A percentile compares a stretch with the other conserved stretches of the same genome.
Evolutionary conservation across 1,139 yeast genomes (phyloP).

Genomic region (Saccharomyces hybrid): DNA sequence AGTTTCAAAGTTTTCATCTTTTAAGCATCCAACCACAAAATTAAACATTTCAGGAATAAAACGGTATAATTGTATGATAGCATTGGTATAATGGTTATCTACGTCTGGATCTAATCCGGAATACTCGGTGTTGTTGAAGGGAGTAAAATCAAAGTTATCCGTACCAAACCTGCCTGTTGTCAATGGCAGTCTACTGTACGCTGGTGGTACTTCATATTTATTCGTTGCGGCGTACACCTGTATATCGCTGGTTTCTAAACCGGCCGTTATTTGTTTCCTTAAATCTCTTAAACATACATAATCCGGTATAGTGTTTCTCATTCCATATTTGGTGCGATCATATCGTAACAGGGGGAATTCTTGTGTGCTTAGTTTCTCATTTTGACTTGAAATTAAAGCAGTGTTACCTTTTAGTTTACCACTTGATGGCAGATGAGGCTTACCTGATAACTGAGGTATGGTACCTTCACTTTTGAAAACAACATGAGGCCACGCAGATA

Average conservation of each 20-base stretch:
- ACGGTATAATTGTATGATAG: constrained; percentile 74
- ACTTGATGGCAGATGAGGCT: constrained; percentile 5
- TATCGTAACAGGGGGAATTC: constrained; percentile 33
- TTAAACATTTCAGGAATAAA: constrained; percentile 69
- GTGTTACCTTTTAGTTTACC: constrained; percentile 1
- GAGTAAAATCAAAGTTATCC: constrained; percentile 84
- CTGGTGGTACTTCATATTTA: constrained; percentile 50
- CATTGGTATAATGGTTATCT: constrained; percentile 73
- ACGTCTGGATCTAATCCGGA: constrained; percentile 89
- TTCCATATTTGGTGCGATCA: constrained; percentile 49
- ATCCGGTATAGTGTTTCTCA: constrained; percentile 41
- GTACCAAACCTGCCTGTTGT: constrained; percentile 87
- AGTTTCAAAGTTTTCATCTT: constrained; percentile 46
- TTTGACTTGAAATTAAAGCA: neutral
- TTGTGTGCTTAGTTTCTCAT: constrained; percentile 3
- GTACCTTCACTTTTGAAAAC: constrained; percentile 49
- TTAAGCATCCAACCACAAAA: constrained; percentile 47
- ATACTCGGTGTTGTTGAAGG: constrained; percentile 63
- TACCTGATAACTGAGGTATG: constrained; percentile 35
- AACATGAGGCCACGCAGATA: constrained; percentile 72
- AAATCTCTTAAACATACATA: constrained; percentile 63
- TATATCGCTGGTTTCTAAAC: constrained; percentile 15
- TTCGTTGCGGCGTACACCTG: constrained; percentile 23
- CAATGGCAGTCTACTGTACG: constrained; percentile 68
- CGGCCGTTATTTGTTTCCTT: constrained; percentile 28